phyloP scores from a whole-genome alignment of 2,329 filamentous ascomycete species.

The Mycosphaerella arachidis region DNA sequence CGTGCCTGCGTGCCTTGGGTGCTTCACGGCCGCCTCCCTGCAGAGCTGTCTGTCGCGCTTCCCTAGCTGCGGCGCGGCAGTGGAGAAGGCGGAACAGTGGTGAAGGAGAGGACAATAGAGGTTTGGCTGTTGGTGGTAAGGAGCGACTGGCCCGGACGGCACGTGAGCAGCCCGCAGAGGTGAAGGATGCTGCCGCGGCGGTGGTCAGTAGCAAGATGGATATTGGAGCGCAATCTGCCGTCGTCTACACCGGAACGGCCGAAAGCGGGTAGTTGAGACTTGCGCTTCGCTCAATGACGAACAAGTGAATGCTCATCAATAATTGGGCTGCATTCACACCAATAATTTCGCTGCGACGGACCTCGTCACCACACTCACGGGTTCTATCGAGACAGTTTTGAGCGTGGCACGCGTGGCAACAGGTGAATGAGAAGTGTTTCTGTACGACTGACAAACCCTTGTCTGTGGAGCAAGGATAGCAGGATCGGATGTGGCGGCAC shows the following conservation, averaged over 20 bases:
- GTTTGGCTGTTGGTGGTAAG: background rate
- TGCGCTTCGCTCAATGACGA: too few species aligned
- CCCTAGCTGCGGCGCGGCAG: constrained; percentile 7
- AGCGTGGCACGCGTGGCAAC: background rate
- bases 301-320: too few species aligned
- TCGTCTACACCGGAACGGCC: background rate
- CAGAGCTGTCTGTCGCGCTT: constrained; percentile 9
- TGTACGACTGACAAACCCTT: too few species aligned
- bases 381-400: background rate
- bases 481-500: background rate
- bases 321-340: too few species aligned
- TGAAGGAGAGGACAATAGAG: background rate
- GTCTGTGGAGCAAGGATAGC: background rate
- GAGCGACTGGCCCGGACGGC: background rate
- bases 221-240: background rate
- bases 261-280: too few species aligned
- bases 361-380: background rate
- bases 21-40: constrained; percentile 1
- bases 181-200: background rate
- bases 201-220: background rate
- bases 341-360: too few species aligned
- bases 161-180: background rate
- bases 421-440: too few species aligned
- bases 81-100: background rate
- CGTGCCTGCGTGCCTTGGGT: constrained; percentile 9